These are phyloP conservation scores for Myrica gale DNA, from an alignment of 306 rosid genomes.

Conservation along the genomic window DNA sequence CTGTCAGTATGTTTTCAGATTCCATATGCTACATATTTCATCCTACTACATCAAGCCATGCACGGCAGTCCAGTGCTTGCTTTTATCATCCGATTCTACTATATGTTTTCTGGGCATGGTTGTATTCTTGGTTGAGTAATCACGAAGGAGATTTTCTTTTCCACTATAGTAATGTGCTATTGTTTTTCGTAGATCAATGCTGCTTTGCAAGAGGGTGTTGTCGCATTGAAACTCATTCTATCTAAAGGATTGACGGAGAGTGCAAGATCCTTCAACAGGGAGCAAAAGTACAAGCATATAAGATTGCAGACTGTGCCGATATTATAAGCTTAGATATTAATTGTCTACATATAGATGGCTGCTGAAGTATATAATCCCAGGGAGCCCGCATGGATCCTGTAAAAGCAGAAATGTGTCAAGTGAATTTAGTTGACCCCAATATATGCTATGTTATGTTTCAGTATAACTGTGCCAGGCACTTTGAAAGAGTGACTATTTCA, in stretches of 20 bases:
- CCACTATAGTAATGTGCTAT: background rate
- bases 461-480: no score
- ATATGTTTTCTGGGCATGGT: background rate
- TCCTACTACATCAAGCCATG: background rate
- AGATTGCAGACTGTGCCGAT: conserved; percentile 36
- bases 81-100: background rate
- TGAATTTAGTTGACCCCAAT: no score
- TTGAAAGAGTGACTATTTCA: no score
- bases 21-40: background rate
- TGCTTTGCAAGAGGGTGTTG: conserved; percentile 55
- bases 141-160: background rate
- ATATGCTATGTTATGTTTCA: no score
- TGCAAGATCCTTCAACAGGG: conserved; percentile 38
- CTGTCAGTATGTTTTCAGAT: background rate
- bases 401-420: no score
- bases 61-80: background rate
- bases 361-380: background rate
- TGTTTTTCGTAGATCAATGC: conserved; percentile 42
- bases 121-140: background rate
- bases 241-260: conserved; percentile 35
- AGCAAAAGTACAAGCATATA: conserved; percentile 48
- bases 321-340: conserved; percentile 8
- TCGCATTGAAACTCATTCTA: conserved; percentile 31
- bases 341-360: background rate
- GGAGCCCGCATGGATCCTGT: background rate